phyloP scores from a whole-genome alignment of 176 grass and related monocot species.

The Rhynchospora tenuis region DNA sequence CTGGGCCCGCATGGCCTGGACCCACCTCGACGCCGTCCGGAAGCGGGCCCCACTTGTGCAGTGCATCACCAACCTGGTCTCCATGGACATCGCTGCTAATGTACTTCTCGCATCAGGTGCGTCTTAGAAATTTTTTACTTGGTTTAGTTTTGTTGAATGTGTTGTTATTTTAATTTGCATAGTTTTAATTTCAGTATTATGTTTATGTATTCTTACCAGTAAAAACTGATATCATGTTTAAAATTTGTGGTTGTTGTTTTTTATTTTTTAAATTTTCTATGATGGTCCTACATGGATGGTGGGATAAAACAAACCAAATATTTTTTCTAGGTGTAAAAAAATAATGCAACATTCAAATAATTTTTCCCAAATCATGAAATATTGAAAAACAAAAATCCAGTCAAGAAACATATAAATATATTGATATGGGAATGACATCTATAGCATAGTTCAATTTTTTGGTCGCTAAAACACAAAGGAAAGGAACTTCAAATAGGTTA shows the following conservation, averaged over 20 bases:
- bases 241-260: background rate
- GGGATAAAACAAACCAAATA: background rate
- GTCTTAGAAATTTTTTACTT: background rate
- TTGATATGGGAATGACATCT: background rate
- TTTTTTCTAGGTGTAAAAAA: background rate
- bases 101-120: conserved; percentile 55
- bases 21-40: conserved; percentile 47
- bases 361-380: background rate
- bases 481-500: background rate
- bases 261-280: background rate
- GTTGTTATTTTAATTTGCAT: background rate
- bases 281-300: background rate
- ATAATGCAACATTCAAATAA: background rate
- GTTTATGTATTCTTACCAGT: background rate
- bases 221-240: background rate
- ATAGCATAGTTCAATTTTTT: background rate
- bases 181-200: background rate
- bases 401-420: background rate
- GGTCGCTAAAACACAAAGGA: background rate
- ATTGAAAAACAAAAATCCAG: background rate
- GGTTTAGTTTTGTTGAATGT: background rate
- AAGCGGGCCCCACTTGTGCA: conserved; percentile 57
- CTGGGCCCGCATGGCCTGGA: conserved; percentile 47
- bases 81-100: conserved; percentile 88
- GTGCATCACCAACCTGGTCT: conserved; percentile 93